Base-by-base conservation (phyloP, 345 rosid species). In the Arabidopsis arenosa region DNA sequence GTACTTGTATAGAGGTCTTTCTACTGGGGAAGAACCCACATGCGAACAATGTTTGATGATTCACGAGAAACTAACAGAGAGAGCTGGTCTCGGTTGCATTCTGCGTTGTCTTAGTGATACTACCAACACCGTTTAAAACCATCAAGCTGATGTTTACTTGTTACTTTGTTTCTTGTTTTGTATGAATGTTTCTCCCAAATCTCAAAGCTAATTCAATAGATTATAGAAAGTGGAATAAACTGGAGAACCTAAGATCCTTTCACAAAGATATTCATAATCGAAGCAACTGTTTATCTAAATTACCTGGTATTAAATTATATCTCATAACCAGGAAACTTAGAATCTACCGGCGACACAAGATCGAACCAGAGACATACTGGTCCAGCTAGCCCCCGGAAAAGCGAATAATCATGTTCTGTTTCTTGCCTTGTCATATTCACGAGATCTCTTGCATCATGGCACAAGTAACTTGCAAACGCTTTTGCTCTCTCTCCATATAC, bases 71-170 rank as follows among this genome's bases (percentile, higher is more conserved):
- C 84, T 92, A 43, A 90, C 96, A 0, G 95, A 87, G 83, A 85
- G 76, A 85, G 98, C 97, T 79, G 97, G 99, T 40, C 75, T 83
- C 63, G 97, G 99, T 54, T 92, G 97, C 85, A 92, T 90, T 74
- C 80, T 88, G 10, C 96, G 97, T 23, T 83, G 87, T 68, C 87
- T 90, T 39, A 83, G 91, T 0, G 98, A 92, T 79, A 94, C 97
- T 43, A 69, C 75, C 23, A 92, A 90, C 68, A 84, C 86, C 3
- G 97, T 95, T 78, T 95, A 61, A 23, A 61, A 61, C 48, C 66
- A 37, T 15, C 36, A 10, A 36, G 28, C 43, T 59, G 9, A 9
- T 59, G 9, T 37, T 60, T 60, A 1, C 23, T 10, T 37, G 26
- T 15, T 57, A 15, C 45, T 18, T 12, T 57, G 7, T n/a, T 60